Base-by-base conservation (phyloP, 1,139 yeast species). In the Kurtzmaniella quercitrusa region DNA sequence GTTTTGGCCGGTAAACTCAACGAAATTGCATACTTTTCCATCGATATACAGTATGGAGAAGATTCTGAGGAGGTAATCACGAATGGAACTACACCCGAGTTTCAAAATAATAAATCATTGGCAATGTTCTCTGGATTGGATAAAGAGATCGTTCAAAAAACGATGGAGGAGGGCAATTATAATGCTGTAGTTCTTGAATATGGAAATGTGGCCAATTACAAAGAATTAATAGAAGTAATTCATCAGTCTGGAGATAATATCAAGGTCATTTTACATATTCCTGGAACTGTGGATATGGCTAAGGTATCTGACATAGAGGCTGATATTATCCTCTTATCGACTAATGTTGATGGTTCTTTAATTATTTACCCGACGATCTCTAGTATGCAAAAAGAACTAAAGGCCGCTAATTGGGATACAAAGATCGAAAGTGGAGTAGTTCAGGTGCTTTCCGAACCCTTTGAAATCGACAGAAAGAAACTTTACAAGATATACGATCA, bases 61-160 rank as follows among this genome's bases (percentile, higher is more conserved):
- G 8, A 16, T 12, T 8, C 5, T 12, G 8, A 8, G 4, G 34
- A 30, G 18, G 8, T 8, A 30, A 18, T 14, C 15, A 14, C 15
- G 8, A 30, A 30, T 4, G 5, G 8, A 4, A 14, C 16, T 14
- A 14, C 18, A 12, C 15, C 16, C 5, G 34, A 30, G 18, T 14
- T 16, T 9, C 18, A 14, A 30, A 30, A 30, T 5, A 16, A 30
- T 5, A 14, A 14, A 8, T 14, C 34, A 8, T 12, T 26, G 18
- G 34, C 34, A 14, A 30, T 14, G 34, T 30, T 30, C 34, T 30
- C 34, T 30, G 34, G 34, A 4, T 14, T 30, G 18, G 34, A 30
- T 16, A 14, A 7, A 30, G 34, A 30, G 8, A 30, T 18, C 17
- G 34, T 30, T 5, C 18, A 30, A 16, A 30, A 14, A 8, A 12